Percentiles rank a stretch among this genome's conserved stretches.
phyloP scores from a whole-genome alignment of 345 rosid species.

The Aquilaria sinensis region DNA sequence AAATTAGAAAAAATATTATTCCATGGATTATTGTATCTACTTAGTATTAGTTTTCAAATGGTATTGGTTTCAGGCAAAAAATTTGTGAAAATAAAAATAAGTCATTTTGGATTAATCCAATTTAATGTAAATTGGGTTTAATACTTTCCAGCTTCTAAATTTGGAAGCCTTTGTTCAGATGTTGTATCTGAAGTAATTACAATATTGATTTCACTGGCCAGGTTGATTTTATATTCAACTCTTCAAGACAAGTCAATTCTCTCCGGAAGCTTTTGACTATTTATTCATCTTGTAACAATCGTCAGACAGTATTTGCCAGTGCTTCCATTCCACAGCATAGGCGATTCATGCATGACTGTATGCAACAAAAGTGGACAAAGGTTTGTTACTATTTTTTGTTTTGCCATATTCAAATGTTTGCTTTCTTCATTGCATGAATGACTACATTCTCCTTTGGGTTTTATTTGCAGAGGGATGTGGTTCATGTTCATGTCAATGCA shows the following conservation, averaged over 20 bases:
- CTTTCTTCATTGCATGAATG: neutral
- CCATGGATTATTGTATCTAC: neutral
- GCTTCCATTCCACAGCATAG: slow-evolving; percentile 96
- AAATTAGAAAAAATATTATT: too few species aligned
- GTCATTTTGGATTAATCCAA: too few species aligned
- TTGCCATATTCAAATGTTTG: slow-evolving; percentile 6
- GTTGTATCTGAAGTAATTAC: neutral
- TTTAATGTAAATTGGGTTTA: too few species aligned
- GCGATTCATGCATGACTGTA: slow-evolving; percentile 73
- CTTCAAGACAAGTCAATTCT: slow-evolving; percentile 78
- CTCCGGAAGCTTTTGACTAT: slow-evolving; percentile 70
- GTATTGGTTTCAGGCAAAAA: too few species aligned
- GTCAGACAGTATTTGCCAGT: slow-evolving; percentile 87
- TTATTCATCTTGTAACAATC: slow-evolving; percentile 65
- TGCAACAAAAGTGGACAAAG: slow-evolving; percentile 97
- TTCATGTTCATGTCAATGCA: slow-evolving; percentile 69
- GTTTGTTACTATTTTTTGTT: slow-evolving; percentile 26
- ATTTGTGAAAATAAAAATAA: too few species aligned
- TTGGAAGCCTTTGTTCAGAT: neutral
- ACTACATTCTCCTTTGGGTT: slow-evolving; percentile 10
- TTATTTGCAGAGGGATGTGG: slow-evolving; percentile 52
- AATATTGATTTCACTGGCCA: slow-evolving; percentile 17
- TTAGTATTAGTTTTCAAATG: too few species aligned
- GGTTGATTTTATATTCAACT: slow-evolving; percentile 94
- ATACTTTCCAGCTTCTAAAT: neutral